Base-by-base conservation (phyloP, 2,329 filamentous ascomycete species). In the Aspergillus fijiensis region DNA sequence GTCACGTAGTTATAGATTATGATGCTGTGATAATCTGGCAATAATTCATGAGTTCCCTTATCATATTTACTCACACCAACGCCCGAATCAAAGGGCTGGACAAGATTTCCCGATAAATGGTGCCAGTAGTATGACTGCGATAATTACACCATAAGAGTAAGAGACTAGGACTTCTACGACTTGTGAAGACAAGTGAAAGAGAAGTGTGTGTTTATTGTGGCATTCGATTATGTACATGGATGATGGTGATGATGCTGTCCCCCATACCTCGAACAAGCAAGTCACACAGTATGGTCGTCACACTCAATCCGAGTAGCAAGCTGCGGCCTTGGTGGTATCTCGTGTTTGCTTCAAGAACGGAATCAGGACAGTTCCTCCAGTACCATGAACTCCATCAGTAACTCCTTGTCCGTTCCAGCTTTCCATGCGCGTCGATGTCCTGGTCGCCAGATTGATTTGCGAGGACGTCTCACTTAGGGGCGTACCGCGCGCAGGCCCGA, bases 301-400 rank as follows among this genome's bases (percentile, higher is more conserved):
- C 16, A 16, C 4, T 61, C 42, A 69, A 49, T 67, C 65, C 9
- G 52, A 59, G 57, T 67, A 75, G 47, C 67, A 69, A 27, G 73
- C 74, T 9, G 79, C 72, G 60, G 76, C 75, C 52, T 74, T 78
- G 2, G 82, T 84, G 61, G 82, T 79, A 63, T 84, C 81, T 58
- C 82, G 74, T 5, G 81, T 82, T 52, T 80, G 77, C 61, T 80
- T 81, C 59, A 85, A 64, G 61, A 85, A 85, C 0, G 82, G 81
- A 57, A 84, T 82, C 60, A 84, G 66, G 60, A 76, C 79, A 0
- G 82, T 84, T 0, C 81, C 82, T n/a, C 81, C 82, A 0, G 81
- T 84, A 0, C 82, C 82, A 50, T 76, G 72, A 47, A 83, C 65
- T 11, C 79, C 76, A 50, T 74, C 72, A 2, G 73, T 51, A 49